Conservation (phyloP, 495 filamentous ascomycete genomes). For the Corynascus novoguineensis region DNA sequence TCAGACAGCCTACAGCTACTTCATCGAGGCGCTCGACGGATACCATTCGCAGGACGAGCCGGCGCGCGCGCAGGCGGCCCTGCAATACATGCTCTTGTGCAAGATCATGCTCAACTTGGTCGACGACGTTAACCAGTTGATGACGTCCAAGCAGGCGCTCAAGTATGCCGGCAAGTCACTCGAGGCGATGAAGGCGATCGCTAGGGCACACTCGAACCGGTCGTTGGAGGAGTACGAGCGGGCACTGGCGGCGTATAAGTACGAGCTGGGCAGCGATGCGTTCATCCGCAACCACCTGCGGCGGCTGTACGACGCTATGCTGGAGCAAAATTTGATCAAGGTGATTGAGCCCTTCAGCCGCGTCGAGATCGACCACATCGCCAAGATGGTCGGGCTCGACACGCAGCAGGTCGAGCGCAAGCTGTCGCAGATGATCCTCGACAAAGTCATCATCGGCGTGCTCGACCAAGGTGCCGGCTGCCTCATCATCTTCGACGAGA, state of each 20-base stretch:
- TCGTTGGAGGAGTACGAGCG: constrained; percentile 94
- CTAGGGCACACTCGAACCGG: constrained; percentile 87
- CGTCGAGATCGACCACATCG: constrained; percentile 94
- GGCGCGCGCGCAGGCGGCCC: constrained; percentile 75
- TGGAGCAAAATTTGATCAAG: constrained; percentile 98
- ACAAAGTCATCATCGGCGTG: constrained; percentile 97
- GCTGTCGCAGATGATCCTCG: constrained; percentile 97
- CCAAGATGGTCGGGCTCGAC: constrained; percentile 93
- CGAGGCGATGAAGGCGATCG: constrained; percentile 98
- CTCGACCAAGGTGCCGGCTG: constrained; percentile 97
- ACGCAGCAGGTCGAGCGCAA: constrained; percentile 96
- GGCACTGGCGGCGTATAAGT: constrained; percentile 79
- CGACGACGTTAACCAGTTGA: constrained; percentile 88
- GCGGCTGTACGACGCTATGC: constrained; percentile 92
- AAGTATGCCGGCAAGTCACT: constrained; percentile 92
- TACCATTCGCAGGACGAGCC: constrained; percentile 89
- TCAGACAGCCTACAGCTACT: constrained; percentile 96
- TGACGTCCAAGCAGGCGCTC: constrained; percentile 89
- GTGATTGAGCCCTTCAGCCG: constrained; percentile 97
- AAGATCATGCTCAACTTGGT: constrained; percentile 98
- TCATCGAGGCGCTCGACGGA: constrained; percentile 96
- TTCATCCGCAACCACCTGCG: constrained; percentile 95
- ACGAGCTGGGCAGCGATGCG: constrained; percentile 82
- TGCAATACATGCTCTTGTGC: constrained; percentile 99
- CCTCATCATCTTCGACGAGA: constrained; percentile 94